Evolutionary conservation across 2,329 filamentous ascomycete species (phyloP).

Genomic region (Metarhizium robertsii): DNA sequence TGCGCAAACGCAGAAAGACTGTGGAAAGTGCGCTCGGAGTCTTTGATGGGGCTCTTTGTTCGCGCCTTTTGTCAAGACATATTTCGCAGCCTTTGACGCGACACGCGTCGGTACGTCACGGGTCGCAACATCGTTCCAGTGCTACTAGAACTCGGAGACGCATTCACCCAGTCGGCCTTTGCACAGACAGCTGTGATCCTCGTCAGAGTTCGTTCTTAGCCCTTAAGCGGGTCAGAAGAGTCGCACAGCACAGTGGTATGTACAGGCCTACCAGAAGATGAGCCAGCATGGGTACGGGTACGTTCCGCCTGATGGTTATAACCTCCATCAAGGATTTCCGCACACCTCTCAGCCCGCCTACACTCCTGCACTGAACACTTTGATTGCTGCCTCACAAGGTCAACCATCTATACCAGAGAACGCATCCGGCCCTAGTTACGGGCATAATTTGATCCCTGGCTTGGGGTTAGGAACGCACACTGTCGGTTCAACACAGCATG

Average conservation of each 20-base stretch:
- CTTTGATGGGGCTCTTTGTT: neutral
- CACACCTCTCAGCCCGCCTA: slow-evolving; percentile 11
- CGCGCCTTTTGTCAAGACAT: neutral
- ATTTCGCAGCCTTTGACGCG: neutral
- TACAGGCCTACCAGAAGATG: slow-evolving; percentile 14
- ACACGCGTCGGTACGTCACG: neutral
- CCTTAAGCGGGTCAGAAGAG: neutral
- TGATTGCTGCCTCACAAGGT: neutral
- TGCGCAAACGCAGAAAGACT: neutral
- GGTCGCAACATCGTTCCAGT: neutral
- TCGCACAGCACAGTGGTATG: neutral
- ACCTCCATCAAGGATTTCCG: slow-evolving; percentile 12
- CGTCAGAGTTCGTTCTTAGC: neutral
- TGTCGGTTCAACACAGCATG: slow-evolving; percentile 10
- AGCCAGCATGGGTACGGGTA: slow-evolving; percentile 19
- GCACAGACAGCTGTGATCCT: neutral
- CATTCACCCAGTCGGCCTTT: neutral
- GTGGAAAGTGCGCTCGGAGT: neutral
- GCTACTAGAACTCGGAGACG: neutral
- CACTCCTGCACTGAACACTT: slow-evolving; percentile 4
- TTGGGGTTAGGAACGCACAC: slow-evolving; percentile 20
- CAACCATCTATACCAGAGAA: slow-evolving; percentile 10
- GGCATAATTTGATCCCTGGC: slow-evolving; percentile 22
- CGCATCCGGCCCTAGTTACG: slow-evolving; percentile 14
- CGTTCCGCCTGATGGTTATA: slow-evolving; percentile 14